A percentile compares a stretch with the other conserved stretches of the same genome.
Conservation (phyloP, 768 basidiomycete species). For the Fomitopsis pulvina region DNA sequence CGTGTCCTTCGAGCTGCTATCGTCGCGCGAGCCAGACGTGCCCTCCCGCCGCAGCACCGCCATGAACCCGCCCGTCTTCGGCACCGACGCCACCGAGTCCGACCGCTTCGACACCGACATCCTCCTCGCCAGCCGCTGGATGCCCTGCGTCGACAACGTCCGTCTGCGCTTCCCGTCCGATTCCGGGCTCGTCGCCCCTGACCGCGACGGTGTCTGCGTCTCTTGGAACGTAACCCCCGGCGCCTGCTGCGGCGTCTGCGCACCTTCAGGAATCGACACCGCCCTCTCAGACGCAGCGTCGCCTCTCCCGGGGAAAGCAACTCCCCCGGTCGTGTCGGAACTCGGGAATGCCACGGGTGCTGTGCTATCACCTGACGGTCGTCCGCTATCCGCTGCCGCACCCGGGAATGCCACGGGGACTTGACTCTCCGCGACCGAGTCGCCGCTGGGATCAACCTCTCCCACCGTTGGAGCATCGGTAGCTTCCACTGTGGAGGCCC, state of each 20-base stretch:
- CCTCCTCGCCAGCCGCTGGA: slow-evolving; percentile 71
- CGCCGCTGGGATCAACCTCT: too few relatives aligned
- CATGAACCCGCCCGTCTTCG: slow-evolving; percentile 32
- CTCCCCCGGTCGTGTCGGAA: slow-evolving; percentile 20
- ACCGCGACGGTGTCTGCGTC: slow-evolving; percentile 52
- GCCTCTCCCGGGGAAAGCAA: slow-evolving; percentile 28
- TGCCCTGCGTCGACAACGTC: slow-evolving; percentile 73
- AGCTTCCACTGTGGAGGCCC: slow-evolving; percentile 9
- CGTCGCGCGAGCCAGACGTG: slow-evolving; percentile 31
- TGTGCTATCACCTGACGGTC: slow-evolving; percentile 24
- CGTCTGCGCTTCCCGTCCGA: slow-evolving; percentile 74
- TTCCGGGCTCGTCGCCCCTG: slow-evolving; percentile 68
- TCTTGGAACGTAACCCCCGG: slow-evolving; percentile 66
- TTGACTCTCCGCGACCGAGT: too few relatives aligned
- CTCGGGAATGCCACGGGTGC: slow-evolving; percentile 29
- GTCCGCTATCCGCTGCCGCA: slow-evolving; percentile 22
- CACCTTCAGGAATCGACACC: slow-evolving; percentile 22
- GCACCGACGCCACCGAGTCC: slow-evolving; percentile 39
- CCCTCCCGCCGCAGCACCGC: slow-evolving; percentile 48
- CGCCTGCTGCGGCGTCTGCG: slow-evolving; percentile 15
- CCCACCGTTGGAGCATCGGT: slow-evolving; percentile 7
- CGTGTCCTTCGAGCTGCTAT: slow-evolving; percentile 13
- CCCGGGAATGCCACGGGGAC: slow-evolving; percentile 13
- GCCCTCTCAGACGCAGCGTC: slow-evolving; percentile 25
- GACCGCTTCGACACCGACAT: slow-evolving; percentile 62